These are phyloP conservation scores for Vicia villosa DNA, from an alignment of 306 rosid genomes.

Conservation along the genomic window DNA sequence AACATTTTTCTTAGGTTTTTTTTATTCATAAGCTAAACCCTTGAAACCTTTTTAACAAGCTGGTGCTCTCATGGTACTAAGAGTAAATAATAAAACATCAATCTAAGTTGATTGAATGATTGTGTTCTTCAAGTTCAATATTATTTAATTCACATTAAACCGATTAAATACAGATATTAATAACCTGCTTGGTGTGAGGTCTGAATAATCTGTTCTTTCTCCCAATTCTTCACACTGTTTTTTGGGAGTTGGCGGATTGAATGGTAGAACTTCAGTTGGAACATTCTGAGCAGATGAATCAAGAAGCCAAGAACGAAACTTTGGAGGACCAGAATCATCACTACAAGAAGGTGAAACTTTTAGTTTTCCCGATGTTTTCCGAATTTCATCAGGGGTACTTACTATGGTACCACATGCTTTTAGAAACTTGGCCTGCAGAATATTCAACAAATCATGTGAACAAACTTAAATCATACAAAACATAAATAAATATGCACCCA, in stretches of 20 bases:
- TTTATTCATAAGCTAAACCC: constrained; percentile 6
- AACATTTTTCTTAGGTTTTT: constrained; percentile 20
- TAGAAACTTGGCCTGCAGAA: constrained; percentile 78
- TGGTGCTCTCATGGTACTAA: constrained; percentile 5
- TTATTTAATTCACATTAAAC: constrained; percentile 23
- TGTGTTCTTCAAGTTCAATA: background rate
- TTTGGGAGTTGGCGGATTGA: constrained; percentile 53
- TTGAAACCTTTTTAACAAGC: background rate
- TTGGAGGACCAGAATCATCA: constrained; percentile 46
- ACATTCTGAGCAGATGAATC: constrained; percentile 50
- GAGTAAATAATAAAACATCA: constrained; percentile 17
- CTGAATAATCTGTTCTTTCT: constrained; percentile 45
- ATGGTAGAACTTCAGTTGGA: constrained; percentile 44
- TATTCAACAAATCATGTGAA: constrained; percentile 7
- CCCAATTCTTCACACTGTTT: constrained; percentile 49
- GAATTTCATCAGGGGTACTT: constrained; percentile 71
- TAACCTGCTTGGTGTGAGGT: constrained; percentile 76
- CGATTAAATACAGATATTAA: constrained; percentile 9
- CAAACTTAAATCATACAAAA: constrained; percentile 14
- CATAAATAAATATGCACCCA: constrained; percentile 17
- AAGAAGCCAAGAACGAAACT: constrained; percentile 58
- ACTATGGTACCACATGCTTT: constrained; percentile 73
- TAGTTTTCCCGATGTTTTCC: constrained; percentile 52
- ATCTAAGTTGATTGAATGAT: constrained; percentile 25
- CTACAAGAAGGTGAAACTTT: constrained; percentile 49